Evolutionary conservation across 768 basidiomycete genomes (phyloP).

Genomic region (Suillus weaverae): DNA sequence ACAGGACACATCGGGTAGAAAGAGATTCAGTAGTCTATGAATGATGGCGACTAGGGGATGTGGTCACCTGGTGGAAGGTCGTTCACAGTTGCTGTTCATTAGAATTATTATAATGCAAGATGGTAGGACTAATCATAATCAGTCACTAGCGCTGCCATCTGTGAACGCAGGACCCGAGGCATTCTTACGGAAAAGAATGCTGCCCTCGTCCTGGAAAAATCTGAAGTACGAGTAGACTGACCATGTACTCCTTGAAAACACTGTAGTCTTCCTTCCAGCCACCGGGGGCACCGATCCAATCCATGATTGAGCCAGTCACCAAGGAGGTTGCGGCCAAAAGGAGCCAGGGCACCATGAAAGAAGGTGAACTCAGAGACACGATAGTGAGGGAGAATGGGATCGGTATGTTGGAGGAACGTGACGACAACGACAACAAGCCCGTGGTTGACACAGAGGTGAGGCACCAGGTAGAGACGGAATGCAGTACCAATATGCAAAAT

Average conservation of each 20-base stretch:
- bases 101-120: not conserved
- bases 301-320: conserved; percentile 79
- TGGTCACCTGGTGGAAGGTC: not conserved
- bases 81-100: not conserved
- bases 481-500: conserved; percentile 69
- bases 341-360: conserved; percentile 85
- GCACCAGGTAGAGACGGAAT: conserved; percentile 79
- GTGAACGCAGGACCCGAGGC: conserved; percentile 70
- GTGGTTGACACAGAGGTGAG: conserved; percentile 92
- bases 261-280: conserved; percentile 83
- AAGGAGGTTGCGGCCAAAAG: conserved; percentile 80
- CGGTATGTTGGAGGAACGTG: conserved; percentile 98
- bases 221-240: conserved; percentile 17
- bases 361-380: conserved; percentile 88
- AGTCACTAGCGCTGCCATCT: conserved; percentile 60
- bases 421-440: conserved; percentile 92
- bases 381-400: conserved; percentile 93
- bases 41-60: conserved; percentile 2
- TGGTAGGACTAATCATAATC: not conserved
- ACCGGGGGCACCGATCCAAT: conserved; percentile 80
- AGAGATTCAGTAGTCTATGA: conserved; percentile 41
- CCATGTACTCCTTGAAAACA: conserved; percentile 48
- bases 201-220: conserved; percentile 94
- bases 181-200: conserved; percentile 91
- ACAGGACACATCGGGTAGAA: too few species aligned